phyloP scores from a whole-genome alignment of 257 asterid genomes.

The Schizonepeta tenuifolia region DNA sequence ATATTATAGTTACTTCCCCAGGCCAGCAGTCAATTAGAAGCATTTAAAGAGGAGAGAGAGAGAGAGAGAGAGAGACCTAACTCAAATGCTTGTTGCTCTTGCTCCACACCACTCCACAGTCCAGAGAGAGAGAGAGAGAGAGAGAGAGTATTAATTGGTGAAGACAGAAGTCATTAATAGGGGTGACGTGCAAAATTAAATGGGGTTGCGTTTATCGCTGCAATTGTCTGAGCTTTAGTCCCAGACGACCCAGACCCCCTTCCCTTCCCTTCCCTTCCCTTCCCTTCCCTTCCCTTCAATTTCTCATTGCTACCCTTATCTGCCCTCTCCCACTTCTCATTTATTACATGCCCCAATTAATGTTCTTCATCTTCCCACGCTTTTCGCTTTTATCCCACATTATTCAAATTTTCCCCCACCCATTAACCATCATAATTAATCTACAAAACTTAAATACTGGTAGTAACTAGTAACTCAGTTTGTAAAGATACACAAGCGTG shows the following conservation, averaged over 20 bases:
- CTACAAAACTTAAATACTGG: no score
- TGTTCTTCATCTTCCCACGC: neutral
- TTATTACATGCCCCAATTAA: slow-evolving; percentile 42
- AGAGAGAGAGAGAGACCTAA: neutral
- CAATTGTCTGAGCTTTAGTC: slow-evolving; percentile 28
- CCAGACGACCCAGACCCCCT: neutral
- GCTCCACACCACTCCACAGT: neutral
- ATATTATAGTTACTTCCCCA: neutral
- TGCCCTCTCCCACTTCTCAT: slow-evolving; percentile 21
- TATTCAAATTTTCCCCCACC: neutral
- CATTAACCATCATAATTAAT: no score
- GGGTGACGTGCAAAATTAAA: slow-evolving; percentile 44
- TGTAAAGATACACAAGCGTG: neutral
- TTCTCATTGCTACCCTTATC: neutral
- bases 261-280: no score
- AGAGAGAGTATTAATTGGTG: slow-evolving; percentile 38
- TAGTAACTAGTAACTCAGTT: no score
- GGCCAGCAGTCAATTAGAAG: neutral
- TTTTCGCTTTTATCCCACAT: no score
- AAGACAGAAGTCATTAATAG: slow-evolving; percentile 48
- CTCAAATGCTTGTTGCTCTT: neutral
- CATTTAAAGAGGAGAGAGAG: slow-evolving; percentile 42
- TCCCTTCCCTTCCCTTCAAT: neutral
- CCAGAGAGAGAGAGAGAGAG: slow-evolving; percentile 3
- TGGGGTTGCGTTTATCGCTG: slow-evolving; percentile 51